phyloP scores from a whole-genome alignment of 108 stramenopile genomes.

The Schizochytrium sp. region DNA sequence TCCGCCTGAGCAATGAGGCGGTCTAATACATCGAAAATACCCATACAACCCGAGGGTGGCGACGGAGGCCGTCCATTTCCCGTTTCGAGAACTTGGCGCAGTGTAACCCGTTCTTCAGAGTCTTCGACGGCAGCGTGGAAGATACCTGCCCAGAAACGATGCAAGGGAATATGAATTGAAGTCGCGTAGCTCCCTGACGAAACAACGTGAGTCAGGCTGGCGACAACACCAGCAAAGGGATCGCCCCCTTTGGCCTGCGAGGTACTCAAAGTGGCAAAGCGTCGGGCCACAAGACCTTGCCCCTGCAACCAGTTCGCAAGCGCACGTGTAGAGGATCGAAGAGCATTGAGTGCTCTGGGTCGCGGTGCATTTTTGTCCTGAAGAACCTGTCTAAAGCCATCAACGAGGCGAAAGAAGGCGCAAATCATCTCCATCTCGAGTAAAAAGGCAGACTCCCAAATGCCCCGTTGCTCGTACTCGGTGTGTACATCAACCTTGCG shows the following conservation, averaged over 20 bases:
- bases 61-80: not conserved
- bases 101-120: not conserved
- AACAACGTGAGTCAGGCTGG: not conserved
- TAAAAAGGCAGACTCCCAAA: conserved; percentile 4
- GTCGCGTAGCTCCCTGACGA: not conserved
- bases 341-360: not conserved
- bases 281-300: not conserved
- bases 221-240: not conserved
- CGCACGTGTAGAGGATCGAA: not conserved
- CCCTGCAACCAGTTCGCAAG: not conserved
- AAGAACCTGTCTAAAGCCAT: not conserved
- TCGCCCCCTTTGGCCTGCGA: not conserved
- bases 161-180: not conserved
- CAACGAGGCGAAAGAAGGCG: not conserved
- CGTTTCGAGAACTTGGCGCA: not conserved
- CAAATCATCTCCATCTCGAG: not conserved
- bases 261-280: not conserved
- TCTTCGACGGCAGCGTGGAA: not conserved
- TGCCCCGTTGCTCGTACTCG: not conserved
- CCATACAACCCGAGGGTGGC: not conserved
- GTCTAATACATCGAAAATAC: not conserved
- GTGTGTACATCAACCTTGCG: not conserved
- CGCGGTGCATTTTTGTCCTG: not conserved
- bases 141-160: not conserved
- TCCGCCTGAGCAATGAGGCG: not conserved